Percentiles rank a stretch among this genome's conserved stretches.
phyloP scores from a whole-genome alignment of 2,329 filamentous ascomycete species.

The Akanthomyces uredinophilus region DNA sequence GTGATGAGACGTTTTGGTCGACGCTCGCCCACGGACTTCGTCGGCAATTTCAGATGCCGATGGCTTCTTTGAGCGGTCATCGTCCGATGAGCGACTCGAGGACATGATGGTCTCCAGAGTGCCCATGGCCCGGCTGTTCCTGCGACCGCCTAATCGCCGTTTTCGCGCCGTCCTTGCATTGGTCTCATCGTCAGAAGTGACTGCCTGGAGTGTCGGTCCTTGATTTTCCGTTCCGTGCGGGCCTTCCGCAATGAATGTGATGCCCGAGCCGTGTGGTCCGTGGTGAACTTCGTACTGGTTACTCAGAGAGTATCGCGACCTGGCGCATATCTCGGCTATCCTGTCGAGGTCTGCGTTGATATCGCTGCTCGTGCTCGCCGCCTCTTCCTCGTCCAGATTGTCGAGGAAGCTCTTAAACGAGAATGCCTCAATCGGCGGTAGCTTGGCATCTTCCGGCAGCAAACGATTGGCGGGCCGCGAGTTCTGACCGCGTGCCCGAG shows the following conservation, averaged over 20 bases:
- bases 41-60: conserved; percentile 52
- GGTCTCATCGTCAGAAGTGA: conserved; percentile 51
- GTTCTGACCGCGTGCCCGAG: conserved; percentile 12
- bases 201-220: conserved; percentile 53
- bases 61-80: conserved; percentile 49
- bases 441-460: conserved; percentile 35
- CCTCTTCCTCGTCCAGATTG: conserved; percentile 40
- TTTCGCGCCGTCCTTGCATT: conserved; percentile 31
- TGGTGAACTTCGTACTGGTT: conserved; percentile 65
- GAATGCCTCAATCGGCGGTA: conserved; percentile 59
- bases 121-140: conserved; percentile 52
- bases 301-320: conserved; percentile 59
- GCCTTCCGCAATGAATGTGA: conserved; percentile 37
- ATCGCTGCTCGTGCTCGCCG: conserved; percentile 32
- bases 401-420: conserved; percentile 61
- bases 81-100: conserved; percentile 59
- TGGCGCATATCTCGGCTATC: conserved; percentile 63
- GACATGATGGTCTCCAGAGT: conserved; percentile 64
- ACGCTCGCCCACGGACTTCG: conserved; percentile 46
- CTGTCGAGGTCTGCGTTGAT: conserved; percentile 57
- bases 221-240: conserved; percentile 24
- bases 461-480: not conserved
- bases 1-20: conserved; percentile 34
- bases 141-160: conserved; percentile 36
- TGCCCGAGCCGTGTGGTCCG: conserved; percentile 54